phyloP scores from a whole-genome alignment of 805 yeast species.

The Lachancea meyersii region DNA sequence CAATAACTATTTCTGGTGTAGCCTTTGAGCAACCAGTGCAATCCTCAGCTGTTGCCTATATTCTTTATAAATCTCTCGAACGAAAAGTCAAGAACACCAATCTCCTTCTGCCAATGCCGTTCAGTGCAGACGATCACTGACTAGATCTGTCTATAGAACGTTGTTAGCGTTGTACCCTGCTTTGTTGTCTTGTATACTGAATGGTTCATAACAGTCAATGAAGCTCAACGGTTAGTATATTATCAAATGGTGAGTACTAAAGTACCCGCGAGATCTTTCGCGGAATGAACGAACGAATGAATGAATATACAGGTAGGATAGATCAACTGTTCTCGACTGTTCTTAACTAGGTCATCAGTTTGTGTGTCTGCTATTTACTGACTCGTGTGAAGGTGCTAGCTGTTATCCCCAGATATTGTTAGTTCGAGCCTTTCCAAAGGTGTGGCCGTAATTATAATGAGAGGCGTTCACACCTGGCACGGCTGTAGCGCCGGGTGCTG shows the following conservation, averaged over 20 bases:
- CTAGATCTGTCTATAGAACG: neutral
- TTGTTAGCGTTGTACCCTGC: neutral
- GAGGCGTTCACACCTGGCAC: conserved; percentile 1
- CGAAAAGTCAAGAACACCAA: no score
- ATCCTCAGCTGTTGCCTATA: no score
- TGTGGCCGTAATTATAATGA: conserved; percentile 3
- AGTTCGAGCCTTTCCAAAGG: conserved; percentile 6
- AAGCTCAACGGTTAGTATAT: no score
- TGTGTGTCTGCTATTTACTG: neutral
- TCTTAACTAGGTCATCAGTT: neutral
- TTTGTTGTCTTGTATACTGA: no score
- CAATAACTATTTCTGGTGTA: no score
- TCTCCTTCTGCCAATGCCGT: no score
- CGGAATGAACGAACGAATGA: neutral
- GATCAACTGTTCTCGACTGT: neutral
- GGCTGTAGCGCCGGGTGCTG: conserved; percentile 1
- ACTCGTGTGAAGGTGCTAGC: neutral
- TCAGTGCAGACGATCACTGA: no score
- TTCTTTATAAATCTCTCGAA: no score
- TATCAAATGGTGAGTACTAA: neutral
- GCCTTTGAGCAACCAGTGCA: no score
- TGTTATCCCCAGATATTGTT: conserved; percentile 19
- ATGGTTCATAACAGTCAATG: neutral
- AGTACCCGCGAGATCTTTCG: neutral
- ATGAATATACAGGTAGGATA: neutral